Percentiles rank a stretch among this genome's conserved stretches.
Evolutionary conservation across 1,284 basidiomycete genomes (phyloP).

Genomic region (Malassezia furfur): DNA sequence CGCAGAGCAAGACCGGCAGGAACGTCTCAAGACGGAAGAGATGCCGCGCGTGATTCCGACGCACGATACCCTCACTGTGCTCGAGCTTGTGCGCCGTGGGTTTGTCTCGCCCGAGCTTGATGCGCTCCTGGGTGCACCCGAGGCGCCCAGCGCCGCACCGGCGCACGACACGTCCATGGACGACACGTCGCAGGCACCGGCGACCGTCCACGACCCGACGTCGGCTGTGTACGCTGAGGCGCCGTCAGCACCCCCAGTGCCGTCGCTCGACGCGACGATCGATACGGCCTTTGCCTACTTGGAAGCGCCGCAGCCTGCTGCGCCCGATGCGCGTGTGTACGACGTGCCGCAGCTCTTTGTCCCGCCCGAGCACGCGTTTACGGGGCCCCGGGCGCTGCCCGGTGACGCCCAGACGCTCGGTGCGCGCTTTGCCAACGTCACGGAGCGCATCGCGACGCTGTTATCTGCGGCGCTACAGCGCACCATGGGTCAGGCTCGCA

Average conservation of each 20-base stretch:
- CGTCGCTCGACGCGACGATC: background rate
- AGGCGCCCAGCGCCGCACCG: background rate
- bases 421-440: background rate
- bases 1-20: constrained; percentile 18
- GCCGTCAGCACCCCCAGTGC: background rate
- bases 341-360: constrained; percentile 1
- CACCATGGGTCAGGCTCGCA: background rate
- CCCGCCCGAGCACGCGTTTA: constrained; percentile 2
- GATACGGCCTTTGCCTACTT: constrained; percentile 1
- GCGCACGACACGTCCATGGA: constrained; percentile 5
- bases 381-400: constrained; percentile 2
- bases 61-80: constrained; percentile 18
- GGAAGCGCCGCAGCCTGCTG: background rate
- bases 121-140: constrained; percentile 6
- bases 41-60: background rate
- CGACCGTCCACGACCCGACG: background rate
- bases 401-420: constrained; percentile 5
- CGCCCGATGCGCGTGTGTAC: background rate
- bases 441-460: background rate
- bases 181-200: background rate
- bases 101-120: constrained; percentile 16
- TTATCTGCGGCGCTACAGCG: background rate
- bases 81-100: constrained; percentile 15
- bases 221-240: background rate
- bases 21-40: constrained; percentile 9